These are phyloP conservation scores for Moelleriella libera DNA, from an alignment of 2,329 filamentous ascomycete genomes.

Conservation along the genomic window DNA sequence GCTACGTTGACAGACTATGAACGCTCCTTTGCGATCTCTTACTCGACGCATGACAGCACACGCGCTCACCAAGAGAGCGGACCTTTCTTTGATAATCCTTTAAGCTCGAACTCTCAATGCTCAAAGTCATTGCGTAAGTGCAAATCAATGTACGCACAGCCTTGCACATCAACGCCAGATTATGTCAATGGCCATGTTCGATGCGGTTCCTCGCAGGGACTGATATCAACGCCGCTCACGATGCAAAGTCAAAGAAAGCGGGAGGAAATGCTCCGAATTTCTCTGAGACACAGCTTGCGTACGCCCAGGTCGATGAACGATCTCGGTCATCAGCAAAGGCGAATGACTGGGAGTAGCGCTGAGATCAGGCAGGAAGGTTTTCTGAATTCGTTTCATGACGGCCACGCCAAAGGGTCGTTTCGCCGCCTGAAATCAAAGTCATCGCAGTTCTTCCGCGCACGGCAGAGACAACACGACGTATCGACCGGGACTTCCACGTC, in stretches of 20 bases:
- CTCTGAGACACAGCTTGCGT: slow-evolving; percentile 15
- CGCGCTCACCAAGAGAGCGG: background rate
- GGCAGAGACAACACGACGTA: slow-evolving; percentile 16
- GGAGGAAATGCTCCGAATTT: slow-evolving; percentile 11
- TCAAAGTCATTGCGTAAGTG: slow-evolving; percentile 38
- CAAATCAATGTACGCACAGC: slow-evolving; percentile 35
- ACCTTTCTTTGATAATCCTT: background rate
- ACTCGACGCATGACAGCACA: background rate
- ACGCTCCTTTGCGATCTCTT: too few relatives aligned
- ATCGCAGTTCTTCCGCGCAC: slow-evolving; percentile 29
- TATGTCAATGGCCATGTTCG: slow-evolving; percentile 1
- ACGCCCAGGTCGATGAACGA: slow-evolving; percentile 43
- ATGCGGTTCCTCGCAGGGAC: slow-evolving; percentile 3
- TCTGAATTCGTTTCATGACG: slow-evolving; percentile 20
- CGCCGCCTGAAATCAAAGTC: slow-evolving; percentile 23
- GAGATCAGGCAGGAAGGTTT: slow-evolving; percentile 10
- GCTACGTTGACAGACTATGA: background rate
- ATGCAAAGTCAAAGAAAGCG: slow-evolving; percentile 11
- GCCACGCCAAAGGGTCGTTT: slow-evolving; percentile 19
- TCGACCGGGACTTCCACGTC: slow-evolving; percentile 30
- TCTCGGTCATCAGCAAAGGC: slow-evolving; percentile 11
- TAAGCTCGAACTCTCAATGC: slow-evolving; percentile 11
- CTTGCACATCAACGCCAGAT: slow-evolving; percentile 8
- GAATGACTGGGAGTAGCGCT: background rate
- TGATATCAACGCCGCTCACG: slow-evolving; percentile 2